Conservation (phyloP, 257 asterid species). For the Datura wrightii region DNA sequence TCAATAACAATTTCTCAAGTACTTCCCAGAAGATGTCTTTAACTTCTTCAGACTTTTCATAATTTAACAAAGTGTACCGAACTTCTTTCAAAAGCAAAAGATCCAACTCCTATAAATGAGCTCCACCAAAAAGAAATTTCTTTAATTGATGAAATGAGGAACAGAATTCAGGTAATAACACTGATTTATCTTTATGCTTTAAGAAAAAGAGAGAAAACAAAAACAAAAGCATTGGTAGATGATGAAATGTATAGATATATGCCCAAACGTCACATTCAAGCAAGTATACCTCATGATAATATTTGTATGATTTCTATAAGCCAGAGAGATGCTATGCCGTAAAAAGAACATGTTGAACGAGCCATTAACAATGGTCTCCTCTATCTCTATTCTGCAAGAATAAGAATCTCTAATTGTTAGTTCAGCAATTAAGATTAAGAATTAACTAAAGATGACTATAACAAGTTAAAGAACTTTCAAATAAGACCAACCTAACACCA, state of each 20-base stretch:
- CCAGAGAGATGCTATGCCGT: slow-evolving; percentile 77
- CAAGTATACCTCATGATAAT: slow-evolving; percentile 74
- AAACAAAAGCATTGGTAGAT: not conserved
- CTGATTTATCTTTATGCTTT: slow-evolving; percentile 10
- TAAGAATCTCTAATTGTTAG: slow-evolving; percentile 28
- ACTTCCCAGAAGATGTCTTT: not conserved
- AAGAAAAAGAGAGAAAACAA: slow-evolving; percentile 18
- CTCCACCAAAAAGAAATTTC: slow-evolving; percentile 3
- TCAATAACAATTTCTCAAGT: slow-evolving; percentile 11
- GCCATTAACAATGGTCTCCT: slow-evolving; percentile 87
- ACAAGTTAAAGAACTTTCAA: not conserved
- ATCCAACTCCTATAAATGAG: slow-evolving; percentile 19
- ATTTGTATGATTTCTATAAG: slow-evolving; percentile 84
- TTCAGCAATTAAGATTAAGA: slow-evolving; percentile 17
- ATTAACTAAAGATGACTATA: not conserved
- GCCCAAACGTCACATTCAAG: not conserved
- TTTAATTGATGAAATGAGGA: slow-evolving; percentile 17
- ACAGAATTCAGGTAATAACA: not conserved
- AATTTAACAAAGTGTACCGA: not conserved
- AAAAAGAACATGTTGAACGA: slow-evolving; percentile 84
- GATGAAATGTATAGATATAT: not conserved
- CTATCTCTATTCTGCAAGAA: slow-evolving; percentile 83
- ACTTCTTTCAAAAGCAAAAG: not conserved
- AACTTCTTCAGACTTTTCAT: slow-evolving; percentile 22
- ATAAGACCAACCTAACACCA: slow-evolving; percentile 61